Conservation (phyloP, 2,329 filamentous ascomycete species). For the Colletotrichum tabaci region DNA sequence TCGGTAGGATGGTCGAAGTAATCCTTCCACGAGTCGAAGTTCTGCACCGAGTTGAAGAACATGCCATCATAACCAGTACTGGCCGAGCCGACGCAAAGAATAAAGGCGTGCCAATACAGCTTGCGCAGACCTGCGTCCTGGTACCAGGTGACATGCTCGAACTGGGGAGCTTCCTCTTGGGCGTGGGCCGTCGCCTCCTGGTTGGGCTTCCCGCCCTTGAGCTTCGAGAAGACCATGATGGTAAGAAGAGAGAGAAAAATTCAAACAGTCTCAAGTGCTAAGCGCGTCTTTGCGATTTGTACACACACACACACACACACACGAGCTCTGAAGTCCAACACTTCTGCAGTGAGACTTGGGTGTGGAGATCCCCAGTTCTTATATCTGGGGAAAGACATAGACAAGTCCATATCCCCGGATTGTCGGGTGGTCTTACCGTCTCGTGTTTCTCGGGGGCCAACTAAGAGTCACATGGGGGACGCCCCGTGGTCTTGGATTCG, state of each 20-base stretch:
- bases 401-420: not conserved
- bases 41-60: slow-evolving; percentile 35
- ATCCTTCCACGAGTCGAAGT: slow-evolving; percentile 27
- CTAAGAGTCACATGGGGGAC: not conserved
- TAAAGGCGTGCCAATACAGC: slow-evolving; percentile 66
- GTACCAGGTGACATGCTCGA: slow-evolving; percentile 66
- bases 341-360: not conserved
- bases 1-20: slow-evolving; percentile 52
- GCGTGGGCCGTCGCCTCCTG: slow-evolving; percentile 44
- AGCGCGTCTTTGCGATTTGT: not conserved
- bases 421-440: slow-evolving; percentile 19
- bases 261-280: not conserved
- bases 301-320: no score
- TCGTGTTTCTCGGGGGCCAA: not conserved
- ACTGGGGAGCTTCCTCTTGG: slow-evolving; percentile 63
- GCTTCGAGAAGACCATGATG: slow-evolving; percentile 13
- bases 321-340: not conserved
- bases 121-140: slow-evolving; percentile 68
- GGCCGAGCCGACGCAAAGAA: slow-evolving; percentile 68
- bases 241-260: no score
- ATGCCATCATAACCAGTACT: slow-evolving; percentile 67
- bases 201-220: slow-evolving; percentile 16
- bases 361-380: slow-evolving; percentile 18
- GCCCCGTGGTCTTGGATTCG: not conserved
- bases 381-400: slow-evolving; percentile 11